Base-by-base conservation (phyloP, 2,329 filamentous ascomycete species). In the Monilinia polystroma region DNA sequence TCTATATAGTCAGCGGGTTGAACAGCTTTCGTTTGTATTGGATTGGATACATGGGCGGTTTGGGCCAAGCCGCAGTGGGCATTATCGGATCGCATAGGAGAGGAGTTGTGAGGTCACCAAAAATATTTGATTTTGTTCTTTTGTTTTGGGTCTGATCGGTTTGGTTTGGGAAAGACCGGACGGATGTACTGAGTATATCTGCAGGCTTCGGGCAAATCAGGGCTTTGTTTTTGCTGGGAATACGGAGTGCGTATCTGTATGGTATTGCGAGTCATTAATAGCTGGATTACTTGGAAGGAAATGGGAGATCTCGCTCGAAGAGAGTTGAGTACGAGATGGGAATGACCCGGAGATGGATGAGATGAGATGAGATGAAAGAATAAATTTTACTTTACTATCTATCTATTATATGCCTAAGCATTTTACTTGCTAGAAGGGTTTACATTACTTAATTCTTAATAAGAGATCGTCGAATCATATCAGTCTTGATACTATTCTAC, bases 341-440 rank as follows among this genome's bases (percentile, higher is more conserved):
- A 60, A 60, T 51, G 57, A 51, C 20, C n/a, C 45, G 29, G 29
- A 60, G 57, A 51, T 60, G 43, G 45, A 60, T 20, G 57, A 51
- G 57, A 60, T 35, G 57, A 49, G 57, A 60, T 60, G 29, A 51
- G 57, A 60, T 60, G 45, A 60, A 60, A 60, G 45, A 60, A 51
- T 60, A 38, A 38, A 51, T 60, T 60, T 58, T 26, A 59, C 45
- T 59, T 35, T 59, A 60, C 29, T 60, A 49, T 60, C 29, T 45
- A 45, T 57, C 23, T 38, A 55, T 29, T 60, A 51, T 26, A 51
- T 38, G 38, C 20, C 29, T 26, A 51, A 20, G 20, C 57, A 60
- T 23, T 51, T 51, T 51, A 38, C n/a, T 60, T 49, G 43, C 41
- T 59, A 32, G 43, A 35, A 23, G 29, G 57, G 20, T 10, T 60